Conservation (phyloP, 495 filamentous ascomycete genomes). For the Aspergillus sparsus region DNA sequence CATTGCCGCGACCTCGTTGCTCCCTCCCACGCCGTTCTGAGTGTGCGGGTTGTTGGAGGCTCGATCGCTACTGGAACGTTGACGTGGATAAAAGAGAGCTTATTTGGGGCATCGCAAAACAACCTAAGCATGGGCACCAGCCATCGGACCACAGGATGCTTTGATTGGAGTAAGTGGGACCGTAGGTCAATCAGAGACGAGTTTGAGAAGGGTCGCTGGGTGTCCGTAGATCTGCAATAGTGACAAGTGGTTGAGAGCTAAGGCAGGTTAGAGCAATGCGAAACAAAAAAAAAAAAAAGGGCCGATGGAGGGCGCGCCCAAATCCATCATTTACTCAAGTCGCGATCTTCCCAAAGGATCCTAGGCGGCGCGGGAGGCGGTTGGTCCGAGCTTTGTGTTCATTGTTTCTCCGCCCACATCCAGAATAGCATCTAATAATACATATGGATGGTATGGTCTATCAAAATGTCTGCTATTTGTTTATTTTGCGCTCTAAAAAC, state of each 20-base stretch:
- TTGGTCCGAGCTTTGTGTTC: conserved; percentile 42
- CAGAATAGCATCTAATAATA: background rate
- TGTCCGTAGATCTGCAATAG: background rate
- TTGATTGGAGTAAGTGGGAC: background rate
- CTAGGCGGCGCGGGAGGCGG: conserved; percentile 24
- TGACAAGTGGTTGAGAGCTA: background rate
- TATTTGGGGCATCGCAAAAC: conserved; percentile 37
- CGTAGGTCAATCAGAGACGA: background rate
- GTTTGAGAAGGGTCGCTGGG: background rate
- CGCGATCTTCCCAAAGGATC: conserved; percentile 43
- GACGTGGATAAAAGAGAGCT: conserved; percentile 28
- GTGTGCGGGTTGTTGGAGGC: conserved; percentile 10
- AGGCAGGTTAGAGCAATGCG: conserved; percentile 9
- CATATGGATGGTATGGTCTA: background rate
- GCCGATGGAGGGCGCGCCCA: conserved; percentile 33
- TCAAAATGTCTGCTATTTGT: background rate
- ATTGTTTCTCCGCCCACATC: conserved; percentile 13
- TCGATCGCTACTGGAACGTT: conserved; percentile 23
- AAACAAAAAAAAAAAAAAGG: conserved; percentile 24
- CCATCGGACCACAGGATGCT: conserved; percentile 19
- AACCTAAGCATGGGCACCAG: conserved; percentile 7
- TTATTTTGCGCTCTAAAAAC: background rate
- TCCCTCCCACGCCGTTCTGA: conserved; percentile 10
- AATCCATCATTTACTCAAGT: conserved; percentile 33
- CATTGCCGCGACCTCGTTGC: conserved; percentile 53